Evolutionary conservation across 257 asterid species (phyloP), one percentile per base, ranked within the genome.

Genomic region (Nicotiana obtusifolia): DNA sequence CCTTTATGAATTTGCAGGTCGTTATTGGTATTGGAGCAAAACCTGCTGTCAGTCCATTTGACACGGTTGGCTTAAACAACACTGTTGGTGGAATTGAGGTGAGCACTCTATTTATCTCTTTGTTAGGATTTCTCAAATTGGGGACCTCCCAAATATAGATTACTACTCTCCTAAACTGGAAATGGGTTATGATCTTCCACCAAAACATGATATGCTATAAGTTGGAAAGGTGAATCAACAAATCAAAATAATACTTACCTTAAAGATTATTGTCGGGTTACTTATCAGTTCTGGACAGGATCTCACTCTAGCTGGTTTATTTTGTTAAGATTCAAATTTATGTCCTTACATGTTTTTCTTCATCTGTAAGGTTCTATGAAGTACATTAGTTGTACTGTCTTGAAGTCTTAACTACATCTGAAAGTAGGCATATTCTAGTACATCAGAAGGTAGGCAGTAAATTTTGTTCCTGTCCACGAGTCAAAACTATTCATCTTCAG

Each of bases 51-150:
- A 81, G 92, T 83, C 98, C 97, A 64, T 95, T 95, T 56, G 97
- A 95, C 83, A 85, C 79, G n/a, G 88, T 93, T 67, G 98, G 97
- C 57, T 82, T 95, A 83, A 89, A 86, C 86, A 89, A 84, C 31
- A 78, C 82, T n/a, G 92, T 93, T 73, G 99, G 99, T 67, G 99
- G 99, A 77, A 89, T 95, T 86, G 91, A 93, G 98, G 98, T 92
- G 80, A 78, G 81, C 22, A 47, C 60, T 64, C 35, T 20, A 78
- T 78, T 78, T 44, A 71, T 49, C 61, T 75, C 44, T 75, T 24
- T 8, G 7, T 10, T 75, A 15, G 44, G 80, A 75, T 75, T 24
- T 26, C 7, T 66, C 76, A 66, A 66, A 33, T 9, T 66, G 26
- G 52, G 26, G 49, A 16, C 52, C 52, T 17, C 5, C 52, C 52